These are phyloP conservation scores for Infundibulicybe gibba DNA, from an alignment of 768 basidiomycete genomes.

Conservation along the genomic window DNA sequence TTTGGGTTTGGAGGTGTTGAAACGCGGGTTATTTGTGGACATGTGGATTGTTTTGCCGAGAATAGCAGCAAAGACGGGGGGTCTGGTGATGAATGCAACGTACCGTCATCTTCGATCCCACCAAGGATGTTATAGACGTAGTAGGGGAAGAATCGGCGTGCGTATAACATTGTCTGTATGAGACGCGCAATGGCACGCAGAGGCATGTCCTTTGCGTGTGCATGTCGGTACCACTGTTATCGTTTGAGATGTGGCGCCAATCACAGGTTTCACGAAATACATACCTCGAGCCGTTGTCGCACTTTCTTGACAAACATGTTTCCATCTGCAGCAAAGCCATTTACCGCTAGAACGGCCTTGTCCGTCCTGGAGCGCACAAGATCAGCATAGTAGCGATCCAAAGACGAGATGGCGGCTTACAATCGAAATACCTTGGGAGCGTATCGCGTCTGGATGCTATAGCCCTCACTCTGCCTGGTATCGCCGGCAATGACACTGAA, in stretches of 20 bases:
- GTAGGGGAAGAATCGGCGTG: conserved; percentile 95
- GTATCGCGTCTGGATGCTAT: conserved; percentile 95
- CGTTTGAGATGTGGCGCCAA: neutral
- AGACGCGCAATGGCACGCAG: conserved; percentile 94
- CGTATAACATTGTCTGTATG: conserved; percentile 98
- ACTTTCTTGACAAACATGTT: conserved; percentile 98
- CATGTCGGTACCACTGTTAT: conserved; percentile 92
- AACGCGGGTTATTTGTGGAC: conserved; percentile 3
- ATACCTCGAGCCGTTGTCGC: conserved; percentile 90
- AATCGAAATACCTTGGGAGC: conserved; percentile 93
- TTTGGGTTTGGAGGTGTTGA: conserved; percentile 1
- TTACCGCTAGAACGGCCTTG: conserved; percentile 90
- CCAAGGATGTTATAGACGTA: conserved; percentile 97
- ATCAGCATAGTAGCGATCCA: conserved; percentile 4
- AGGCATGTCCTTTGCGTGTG: conserved; percentile 97
- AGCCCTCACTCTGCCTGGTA: conserved; percentile 96
- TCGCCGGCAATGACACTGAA: conserved; percentile 96
- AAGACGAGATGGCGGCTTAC: conserved; percentile 42
- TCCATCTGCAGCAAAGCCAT: conserved; percentile 96
- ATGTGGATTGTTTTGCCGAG: conserved; percentile 16
- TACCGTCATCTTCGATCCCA: conserved; percentile 95
- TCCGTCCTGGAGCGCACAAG: conserved; percentile 61
- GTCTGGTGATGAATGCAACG: conserved; percentile 23
- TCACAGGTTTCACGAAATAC: conserved; percentile 16
- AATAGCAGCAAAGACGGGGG: conserved; percentile 9